Conservation (phyloP, 139 green algal species). For the Trebouxia sp. region DNA sequence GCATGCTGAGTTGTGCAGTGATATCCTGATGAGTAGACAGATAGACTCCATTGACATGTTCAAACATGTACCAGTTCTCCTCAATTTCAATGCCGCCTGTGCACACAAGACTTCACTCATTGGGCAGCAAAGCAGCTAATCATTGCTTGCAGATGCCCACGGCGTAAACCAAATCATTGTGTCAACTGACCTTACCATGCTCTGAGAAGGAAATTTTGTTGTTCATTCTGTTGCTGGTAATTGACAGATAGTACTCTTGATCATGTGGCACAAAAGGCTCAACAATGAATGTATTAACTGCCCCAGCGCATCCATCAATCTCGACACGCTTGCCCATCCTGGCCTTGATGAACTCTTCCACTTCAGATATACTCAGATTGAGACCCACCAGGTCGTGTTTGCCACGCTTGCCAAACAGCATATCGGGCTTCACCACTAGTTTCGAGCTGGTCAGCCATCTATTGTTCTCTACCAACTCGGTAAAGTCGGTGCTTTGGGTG, state of each 20-base stretch:
- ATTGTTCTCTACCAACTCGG: constrained; percentile 63
- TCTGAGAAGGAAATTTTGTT: constrained; percentile 72
- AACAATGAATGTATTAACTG: constrained; percentile 88
- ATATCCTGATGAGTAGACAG: too few species aligned
- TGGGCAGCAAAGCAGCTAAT: too few species aligned
- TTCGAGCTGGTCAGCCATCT: constrained; percentile 69
- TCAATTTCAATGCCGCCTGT: constrained; percentile 89
- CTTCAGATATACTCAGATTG: constrained; percentile 62
- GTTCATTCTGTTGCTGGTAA: constrained; percentile 52
- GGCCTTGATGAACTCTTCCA: constrained; percentile 74
- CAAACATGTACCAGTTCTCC: constrained; percentile 76
- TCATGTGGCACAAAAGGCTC: constrained; percentile 93
- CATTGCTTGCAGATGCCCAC: too few species aligned
- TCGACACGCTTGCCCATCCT: constrained; percentile 64
- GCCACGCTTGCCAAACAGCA: constrained; percentile 94
- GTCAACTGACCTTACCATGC: neutral
- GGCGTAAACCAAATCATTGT: too few species aligned
- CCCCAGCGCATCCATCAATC: constrained; percentile 56
- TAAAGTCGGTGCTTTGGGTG: constrained; percentile 59
- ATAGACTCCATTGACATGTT: too few species aligned
- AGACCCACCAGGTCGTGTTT: constrained; percentile 91
- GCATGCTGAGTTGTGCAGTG: too few species aligned
- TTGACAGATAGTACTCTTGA: constrained; percentile 83
- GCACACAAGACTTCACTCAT: neutral
- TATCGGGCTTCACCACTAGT: constrained; percentile 95